Conservation (phyloP, 2,329 filamentous ascomycete species). For the Ascochyta lentis region DNA sequence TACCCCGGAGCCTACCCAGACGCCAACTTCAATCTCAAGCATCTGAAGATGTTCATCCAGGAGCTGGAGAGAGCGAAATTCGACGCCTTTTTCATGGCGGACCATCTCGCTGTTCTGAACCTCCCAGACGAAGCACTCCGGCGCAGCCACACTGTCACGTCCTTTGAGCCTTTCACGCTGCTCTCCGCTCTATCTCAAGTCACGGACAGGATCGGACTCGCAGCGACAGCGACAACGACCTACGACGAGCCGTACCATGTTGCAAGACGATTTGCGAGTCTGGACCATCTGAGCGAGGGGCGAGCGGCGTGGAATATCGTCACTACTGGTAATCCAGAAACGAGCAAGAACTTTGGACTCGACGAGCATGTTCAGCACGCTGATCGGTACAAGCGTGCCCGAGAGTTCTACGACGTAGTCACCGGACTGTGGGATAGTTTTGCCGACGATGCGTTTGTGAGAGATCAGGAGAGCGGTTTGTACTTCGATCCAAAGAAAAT, state of each 20-base stretch:
- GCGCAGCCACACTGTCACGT: constrained; percentile 63
- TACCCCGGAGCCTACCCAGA: constrained; percentile 63
- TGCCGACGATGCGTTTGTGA: constrained; percentile 68
- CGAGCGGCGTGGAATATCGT: constrained; percentile 59
- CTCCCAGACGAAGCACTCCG: constrained; percentile 60
- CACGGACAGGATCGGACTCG: constrained; percentile 72
- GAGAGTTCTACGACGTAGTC: constrained; percentile 72
- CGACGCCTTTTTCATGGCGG: constrained; percentile 50
- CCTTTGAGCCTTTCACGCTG: constrained; percentile 71
- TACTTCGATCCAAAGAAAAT: constrained; percentile 65
- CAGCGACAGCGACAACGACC: constrained; percentile 69
- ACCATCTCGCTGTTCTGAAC: constrained; percentile 68
- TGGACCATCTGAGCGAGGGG: constrained; percentile 70
- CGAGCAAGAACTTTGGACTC: constrained; percentile 66
- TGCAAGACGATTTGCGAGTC: constrained; percentile 66
- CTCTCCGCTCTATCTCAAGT: constrained; percentile 70
- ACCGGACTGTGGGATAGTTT: constrained; percentile 74
- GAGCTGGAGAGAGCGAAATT: constrained; percentile 45
- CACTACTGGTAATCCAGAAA: constrained; percentile 70
- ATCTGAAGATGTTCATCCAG: constrained; percentile 61
- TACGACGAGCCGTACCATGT: constrained; percentile 73
- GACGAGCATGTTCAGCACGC: constrained; percentile 66
- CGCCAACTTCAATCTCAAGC: constrained; percentile 64
- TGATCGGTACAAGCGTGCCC: constrained; percentile 69
- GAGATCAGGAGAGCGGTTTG: constrained; percentile 61